Evolutionary conservation across 306 rosid species (phyloP).

Genomic region (Vigna hirtella): DNA sequence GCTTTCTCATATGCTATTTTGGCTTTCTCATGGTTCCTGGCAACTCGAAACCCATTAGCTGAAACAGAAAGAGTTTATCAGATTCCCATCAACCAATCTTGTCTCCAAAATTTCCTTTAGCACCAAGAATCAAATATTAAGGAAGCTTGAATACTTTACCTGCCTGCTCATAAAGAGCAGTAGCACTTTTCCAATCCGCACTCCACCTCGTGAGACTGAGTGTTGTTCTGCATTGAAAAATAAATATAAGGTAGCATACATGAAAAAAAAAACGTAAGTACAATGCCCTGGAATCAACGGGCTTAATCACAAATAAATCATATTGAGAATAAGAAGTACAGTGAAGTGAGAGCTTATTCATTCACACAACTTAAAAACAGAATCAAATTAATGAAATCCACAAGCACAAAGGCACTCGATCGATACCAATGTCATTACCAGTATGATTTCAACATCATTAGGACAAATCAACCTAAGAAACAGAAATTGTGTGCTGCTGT

Average conservation of each 20-base stretch:
- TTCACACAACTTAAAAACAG: not conserved
- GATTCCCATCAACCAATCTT: not conserved
- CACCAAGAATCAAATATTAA: constrained; percentile 28
- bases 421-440: constrained; percentile 12
- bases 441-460: not conserved
- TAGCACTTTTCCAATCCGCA: constrained; percentile 90
- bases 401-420: not conserved
- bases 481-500: not conserved
- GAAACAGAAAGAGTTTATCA: constrained; percentile 45
- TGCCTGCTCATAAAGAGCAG: constrained; percentile 89
- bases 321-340: not conserved
- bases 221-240: constrained; percentile 63
- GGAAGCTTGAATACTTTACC: constrained; percentile 51
- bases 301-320: constrained; percentile 1
- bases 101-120: constrained; percentile 2
- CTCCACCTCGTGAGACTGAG: constrained; percentile 93
- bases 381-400: not conserved
- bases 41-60: constrained; percentile 82
- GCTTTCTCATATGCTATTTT: constrained; percentile 90
- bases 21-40: constrained; percentile 83
- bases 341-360: not conserved
- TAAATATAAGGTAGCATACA: constrained; percentile 14
- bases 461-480: not conserved
- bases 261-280: constrained; percentile 1
- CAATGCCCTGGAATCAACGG: not conserved